phyloP scores from a whole-genome alignment of 331 rosid species.

The Dryas integrifolia region DNA sequence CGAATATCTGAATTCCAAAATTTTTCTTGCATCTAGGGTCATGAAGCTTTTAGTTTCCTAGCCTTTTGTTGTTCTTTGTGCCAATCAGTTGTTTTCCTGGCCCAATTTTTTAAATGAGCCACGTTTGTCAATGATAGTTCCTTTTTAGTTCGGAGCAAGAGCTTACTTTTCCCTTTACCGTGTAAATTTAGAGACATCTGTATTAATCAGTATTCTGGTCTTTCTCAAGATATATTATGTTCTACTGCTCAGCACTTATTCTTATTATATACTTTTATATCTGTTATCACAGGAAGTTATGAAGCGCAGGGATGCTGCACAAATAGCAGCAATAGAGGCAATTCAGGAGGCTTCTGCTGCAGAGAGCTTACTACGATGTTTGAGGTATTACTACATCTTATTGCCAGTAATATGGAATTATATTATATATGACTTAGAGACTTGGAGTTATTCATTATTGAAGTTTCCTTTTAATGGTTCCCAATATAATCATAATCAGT shows the following conservation, averaged over 20 bases:
- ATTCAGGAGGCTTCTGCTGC: constrained; percentile 86
- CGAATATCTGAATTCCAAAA: not conserved
- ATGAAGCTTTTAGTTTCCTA: not conserved
- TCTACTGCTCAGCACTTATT: not conserved
- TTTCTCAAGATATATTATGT: not conserved
- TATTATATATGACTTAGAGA: not conserved
- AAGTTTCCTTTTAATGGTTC: not conserved
- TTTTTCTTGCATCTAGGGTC: not conserved
- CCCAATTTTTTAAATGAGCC: not conserved
- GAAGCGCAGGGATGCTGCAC: constrained; percentile 88
- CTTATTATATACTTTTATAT: constrained; percentile 19
- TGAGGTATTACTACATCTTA: constrained; percentile 44
- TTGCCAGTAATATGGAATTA: constrained; percentile 4
- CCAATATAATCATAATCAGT: not conserved
- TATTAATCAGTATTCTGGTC: not conserved
- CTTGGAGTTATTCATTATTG: not conserved
- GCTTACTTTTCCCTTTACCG: not conserved
- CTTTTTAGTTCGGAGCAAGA: not conserved
- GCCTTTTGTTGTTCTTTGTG: not conserved
- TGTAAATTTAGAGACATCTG: not conserved
- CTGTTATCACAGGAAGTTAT: constrained; percentile 60
- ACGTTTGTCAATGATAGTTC: not conserved
- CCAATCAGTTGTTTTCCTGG: not conserved
- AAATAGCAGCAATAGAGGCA: constrained; percentile 74
- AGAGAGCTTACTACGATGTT: constrained; percentile 73